A percentile compares a stretch with the other conserved stretches of the same genome.
phyloP scores from a whole-genome alignment of 2,329 filamentous ascomycete genomes.

The Exutisphaerella laricina region DNA sequence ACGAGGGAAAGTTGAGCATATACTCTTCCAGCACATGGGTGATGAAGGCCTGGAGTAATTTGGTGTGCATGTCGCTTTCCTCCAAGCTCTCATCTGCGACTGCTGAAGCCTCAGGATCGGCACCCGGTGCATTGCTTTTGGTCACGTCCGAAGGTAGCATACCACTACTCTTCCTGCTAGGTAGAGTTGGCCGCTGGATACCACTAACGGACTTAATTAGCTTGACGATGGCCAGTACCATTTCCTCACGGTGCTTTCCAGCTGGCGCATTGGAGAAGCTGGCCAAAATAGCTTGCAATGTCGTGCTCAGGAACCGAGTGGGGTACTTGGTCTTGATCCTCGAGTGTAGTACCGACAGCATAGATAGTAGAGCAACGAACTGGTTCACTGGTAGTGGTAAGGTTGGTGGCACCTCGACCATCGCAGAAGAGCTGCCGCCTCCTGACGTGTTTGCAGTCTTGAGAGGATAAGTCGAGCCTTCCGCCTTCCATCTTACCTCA shows the following conservation, averaged over 20 bases:
- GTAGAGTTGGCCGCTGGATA: constrained; percentile 59
- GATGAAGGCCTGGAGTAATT: constrained; percentile 68
- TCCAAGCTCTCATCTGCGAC: constrained; percentile 40
- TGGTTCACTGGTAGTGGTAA: constrained; percentile 45
- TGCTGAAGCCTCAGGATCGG: constrained; percentile 52
- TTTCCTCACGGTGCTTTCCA: constrained; percentile 50
- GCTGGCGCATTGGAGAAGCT: constrained; percentile 56
- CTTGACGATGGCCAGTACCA: constrained; percentile 64
- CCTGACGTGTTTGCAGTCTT: constrained; percentile 23
- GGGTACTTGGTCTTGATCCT: constrained; percentile 72
- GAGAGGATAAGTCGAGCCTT: constrained; percentile 26
- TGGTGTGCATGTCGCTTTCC: constrained; percentile 58
- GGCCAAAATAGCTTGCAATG: constrained; percentile 64
- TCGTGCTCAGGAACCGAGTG: constrained; percentile 70
- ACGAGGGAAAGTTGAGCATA: constrained; percentile 47
- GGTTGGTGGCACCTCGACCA: constrained; percentile 28
- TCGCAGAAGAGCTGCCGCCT: constrained; percentile 4
- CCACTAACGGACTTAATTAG: constrained; percentile 65
- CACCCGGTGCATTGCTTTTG: constrained; percentile 35
- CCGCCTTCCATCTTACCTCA: constrained; percentile 16
- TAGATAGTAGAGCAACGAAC: constrained; percentile 64
- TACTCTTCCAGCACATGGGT: constrained; percentile 72
- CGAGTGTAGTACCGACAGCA: constrained; percentile 67
- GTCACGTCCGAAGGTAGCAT: constrained; percentile 21
- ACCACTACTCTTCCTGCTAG: constrained; percentile 50